A percentile compares a stretch with the other conserved stretches of the same genome.
These are phyloP conservation scores for Bocquillonia castaneifolia DNA, from an alignment of 441 rosid species.

Conservation along the genomic window DNA sequence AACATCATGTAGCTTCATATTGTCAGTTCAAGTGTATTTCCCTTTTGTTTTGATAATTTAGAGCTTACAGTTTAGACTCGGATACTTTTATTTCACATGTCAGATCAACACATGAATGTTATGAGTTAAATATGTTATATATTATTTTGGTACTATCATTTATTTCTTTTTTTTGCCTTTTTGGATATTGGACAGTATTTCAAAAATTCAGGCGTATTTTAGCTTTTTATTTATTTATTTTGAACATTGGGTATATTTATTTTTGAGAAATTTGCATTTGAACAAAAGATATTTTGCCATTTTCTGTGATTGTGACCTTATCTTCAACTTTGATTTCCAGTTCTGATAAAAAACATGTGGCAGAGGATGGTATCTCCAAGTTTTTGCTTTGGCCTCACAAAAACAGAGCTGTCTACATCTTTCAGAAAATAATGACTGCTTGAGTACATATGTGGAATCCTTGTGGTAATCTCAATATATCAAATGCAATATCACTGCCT, in stretches of 20 bases:
- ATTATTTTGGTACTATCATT: not conserved
- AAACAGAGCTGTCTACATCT: not conserved
- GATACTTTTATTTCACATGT: not conserved
- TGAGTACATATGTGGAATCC: not conserved
- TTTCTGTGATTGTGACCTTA: not conserved
- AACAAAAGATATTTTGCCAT: not conserved
- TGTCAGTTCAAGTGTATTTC: not conserved
- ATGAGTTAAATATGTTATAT: not conserved
- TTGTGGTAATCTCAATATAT: conserved; percentile 7
- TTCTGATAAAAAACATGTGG: not conserved
- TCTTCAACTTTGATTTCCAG: not conserved
- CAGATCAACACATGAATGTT: not conserved
- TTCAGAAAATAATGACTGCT: conserved; percentile 5
- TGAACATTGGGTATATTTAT: no score
- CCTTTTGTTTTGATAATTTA: not conserved
- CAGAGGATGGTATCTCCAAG: not conserved
- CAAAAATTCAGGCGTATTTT: not conserved
- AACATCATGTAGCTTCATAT: not conserved
- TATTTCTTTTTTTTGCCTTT: not conserved
- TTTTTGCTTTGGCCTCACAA: conserved; percentile 5
- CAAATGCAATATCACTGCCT: not conserved
- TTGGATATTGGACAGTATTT: not conserved
- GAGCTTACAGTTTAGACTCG: no score
- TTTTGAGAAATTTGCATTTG: not conserved
- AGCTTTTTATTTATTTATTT: not conserved